Conservation (phyloP, 1,139 yeast genomes). For the Lodderomyces oxycetoniae region DNA sequence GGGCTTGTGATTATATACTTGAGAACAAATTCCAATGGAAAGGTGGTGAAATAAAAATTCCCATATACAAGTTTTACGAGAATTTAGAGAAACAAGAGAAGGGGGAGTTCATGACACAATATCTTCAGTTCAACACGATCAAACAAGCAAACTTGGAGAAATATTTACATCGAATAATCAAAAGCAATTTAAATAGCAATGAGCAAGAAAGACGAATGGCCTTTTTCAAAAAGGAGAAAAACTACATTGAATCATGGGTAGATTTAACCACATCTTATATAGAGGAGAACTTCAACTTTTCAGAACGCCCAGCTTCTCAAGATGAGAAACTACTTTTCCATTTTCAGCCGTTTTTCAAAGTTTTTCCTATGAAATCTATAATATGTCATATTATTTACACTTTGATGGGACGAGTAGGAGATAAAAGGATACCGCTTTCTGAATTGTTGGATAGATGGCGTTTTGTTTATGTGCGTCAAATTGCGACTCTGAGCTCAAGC, state of each 20-base stretch:
- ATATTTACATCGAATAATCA: conserved; percentile 7
- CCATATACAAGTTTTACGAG: conserved; percentile 9
- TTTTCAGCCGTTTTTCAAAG: conserved; percentile 9
- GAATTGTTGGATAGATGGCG: conserved; percentile 5
- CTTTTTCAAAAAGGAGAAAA: not conserved
- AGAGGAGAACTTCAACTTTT: conserved; percentile 15
- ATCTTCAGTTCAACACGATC: conserved; percentile 19
- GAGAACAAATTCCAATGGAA: conserved; percentile 11
- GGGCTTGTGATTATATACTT: conserved; percentile 22
- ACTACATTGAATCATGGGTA: conserved; percentile 8
- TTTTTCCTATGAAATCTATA: conserved; percentile 6
- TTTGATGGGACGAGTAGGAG: conserved; percentile 5
- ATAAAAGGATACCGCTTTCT: conserved; percentile 3
- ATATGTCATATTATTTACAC: conserved; percentile 6
- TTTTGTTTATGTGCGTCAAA: conserved; percentile 4
- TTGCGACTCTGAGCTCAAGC: not conserved
- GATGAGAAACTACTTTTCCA: conserved; percentile 8
- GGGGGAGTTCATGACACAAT: conserved; percentile 21
- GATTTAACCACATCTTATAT: not conserved
- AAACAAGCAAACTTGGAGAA: conserved; percentile 27
- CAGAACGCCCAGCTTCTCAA: conserved; percentile 6
- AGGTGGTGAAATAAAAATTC: conserved; percentile 4
- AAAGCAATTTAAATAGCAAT: not conserved
- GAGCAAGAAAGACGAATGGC: not conserved
- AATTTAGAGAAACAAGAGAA: conserved; percentile 6